These are phyloP conservation scores for Malassezia japonica DNA, from an alignment of 1,284 basidiomycete genomes.

Conservation along the genomic window DNA sequence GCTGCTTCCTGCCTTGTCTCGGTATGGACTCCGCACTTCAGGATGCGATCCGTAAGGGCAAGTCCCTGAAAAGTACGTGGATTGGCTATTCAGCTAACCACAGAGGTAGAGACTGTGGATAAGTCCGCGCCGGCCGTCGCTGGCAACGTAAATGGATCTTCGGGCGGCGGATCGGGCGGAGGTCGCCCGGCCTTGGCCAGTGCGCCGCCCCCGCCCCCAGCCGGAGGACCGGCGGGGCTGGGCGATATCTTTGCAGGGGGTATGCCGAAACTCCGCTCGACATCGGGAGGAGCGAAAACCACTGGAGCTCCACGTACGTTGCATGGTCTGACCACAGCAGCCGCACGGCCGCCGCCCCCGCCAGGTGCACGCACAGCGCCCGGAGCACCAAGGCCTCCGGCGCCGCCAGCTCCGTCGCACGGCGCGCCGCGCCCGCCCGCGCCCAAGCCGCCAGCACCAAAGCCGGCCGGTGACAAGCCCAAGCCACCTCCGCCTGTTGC, in stretches of 20 bases:
- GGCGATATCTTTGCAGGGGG: slow-evolving; percentile 79
- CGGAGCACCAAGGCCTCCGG: not conserved
- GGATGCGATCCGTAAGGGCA: slow-evolving; percentile 33
- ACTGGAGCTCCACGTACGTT: not conserved
- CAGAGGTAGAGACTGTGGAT: slow-evolving; percentile 28
- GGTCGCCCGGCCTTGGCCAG: slow-evolving; percentile 1
- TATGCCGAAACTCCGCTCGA: slow-evolving; percentile 68
- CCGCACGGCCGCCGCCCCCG: slow-evolving; percentile 2
- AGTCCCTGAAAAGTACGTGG: slow-evolving; percentile 29
- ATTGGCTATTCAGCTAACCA: not conserved
- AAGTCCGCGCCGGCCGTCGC: slow-evolving; percentile 23
- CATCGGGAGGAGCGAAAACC: not conserved
- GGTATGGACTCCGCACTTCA: slow-evolving; percentile 32
- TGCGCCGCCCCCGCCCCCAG: slow-evolving; percentile 16
- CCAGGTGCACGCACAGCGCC: not conserved
- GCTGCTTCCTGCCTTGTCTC: not conserved
- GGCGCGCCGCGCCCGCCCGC: slow-evolving; percentile 7
- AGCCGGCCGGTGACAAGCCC: not conserved
- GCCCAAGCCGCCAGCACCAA: too few species aligned
- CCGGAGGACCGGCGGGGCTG: slow-evolving; percentile 53
- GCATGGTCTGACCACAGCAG: not conserved
- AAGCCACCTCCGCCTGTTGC: slow-evolving; percentile 9
- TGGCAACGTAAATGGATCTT: slow-evolving; percentile 12
- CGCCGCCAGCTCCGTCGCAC: slow-evolving; percentile 3
- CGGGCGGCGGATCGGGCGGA: slow-evolving; percentile 6